Evolutionary conservation across 441 rosid genomes (phyloP), one percentile per base, ranked within the genome.

Genomic region (Jatropha podagrica): DNA sequence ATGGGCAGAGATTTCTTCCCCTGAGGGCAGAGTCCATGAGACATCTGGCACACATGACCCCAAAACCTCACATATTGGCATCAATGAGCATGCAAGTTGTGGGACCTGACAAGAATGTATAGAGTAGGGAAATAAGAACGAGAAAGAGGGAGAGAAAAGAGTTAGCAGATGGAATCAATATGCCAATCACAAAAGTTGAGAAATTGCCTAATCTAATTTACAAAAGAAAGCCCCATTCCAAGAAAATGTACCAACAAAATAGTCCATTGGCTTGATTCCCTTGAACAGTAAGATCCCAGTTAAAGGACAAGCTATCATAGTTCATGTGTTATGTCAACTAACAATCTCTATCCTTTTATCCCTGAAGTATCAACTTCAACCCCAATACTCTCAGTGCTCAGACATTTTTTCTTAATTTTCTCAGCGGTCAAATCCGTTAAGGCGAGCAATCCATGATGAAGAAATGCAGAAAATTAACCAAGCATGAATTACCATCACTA

Each of bases 41-140:
- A 84, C 83, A 81, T 81, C 87, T 12, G 98, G 94, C 81, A 83
- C 80, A 73, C 90, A 79, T 62, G 98, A 91, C 56, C 99, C 99
- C 80, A 96, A 96, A 79, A 86, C 90, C 86, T 96, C 99, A 82
- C 99, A 96, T 74, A 96, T 89, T 66, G 98, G 98, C 92, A 96
- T 89, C 87, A 96, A 81, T 9, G 91, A 88, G 80, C 93, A 91
- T 59, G 98, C 98, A 63, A 96, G 96, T 55, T 91, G 90, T 64
- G 98, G 98, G 79, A 88, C 89, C 99, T 96, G 87, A 77, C 65
- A 77, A 68, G 42, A 52, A 38, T 41, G 69, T 7, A 65, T 76
- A 49, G 73, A 73, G 72, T 27, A 63, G 77, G 77, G 75, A 49
- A 44, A 27, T 44, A 44, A 44, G 48, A 44, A 44, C 9, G 23